Evolutionary conservation across 352 stramenopile species (phyloP).

Genomic region (Phytopythium sindhum): DNA sequence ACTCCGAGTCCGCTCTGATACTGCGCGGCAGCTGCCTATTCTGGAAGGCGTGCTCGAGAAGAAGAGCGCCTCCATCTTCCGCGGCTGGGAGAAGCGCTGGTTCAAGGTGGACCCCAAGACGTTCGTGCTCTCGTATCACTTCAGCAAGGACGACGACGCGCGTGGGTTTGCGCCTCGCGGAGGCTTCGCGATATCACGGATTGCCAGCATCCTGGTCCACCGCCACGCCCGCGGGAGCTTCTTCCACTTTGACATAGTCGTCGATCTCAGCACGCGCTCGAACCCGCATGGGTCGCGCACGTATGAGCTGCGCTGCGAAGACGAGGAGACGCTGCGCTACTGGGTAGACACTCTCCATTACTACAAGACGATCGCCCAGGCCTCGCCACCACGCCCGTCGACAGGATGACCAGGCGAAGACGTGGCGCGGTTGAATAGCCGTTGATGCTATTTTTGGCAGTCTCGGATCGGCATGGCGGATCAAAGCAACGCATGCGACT

Average conservation of each 20-base stretch:
- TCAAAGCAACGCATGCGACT: neutral
- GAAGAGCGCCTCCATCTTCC: slow-evolving; percentile 76
- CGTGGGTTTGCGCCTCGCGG: slow-evolving; percentile 63
- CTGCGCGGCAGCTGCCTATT: slow-evolving; percentile 33
- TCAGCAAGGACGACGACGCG: slow-evolving; percentile 54
- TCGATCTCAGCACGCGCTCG: slow-evolving; percentile 57
- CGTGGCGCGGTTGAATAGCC: neutral
- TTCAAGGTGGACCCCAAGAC: slow-evolving; percentile 71
- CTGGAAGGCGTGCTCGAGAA: slow-evolving; percentile 71
- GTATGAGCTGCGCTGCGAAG: slow-evolving; percentile 65
- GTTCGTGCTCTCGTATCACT: slow-evolving; percentile 66
- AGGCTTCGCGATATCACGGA: slow-evolving; percentile 50
- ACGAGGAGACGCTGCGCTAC: slow-evolving; percentile 49
- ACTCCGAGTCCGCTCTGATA: slow-evolving; percentile 30
- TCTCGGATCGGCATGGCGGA: neutral
- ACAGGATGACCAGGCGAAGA: slow-evolving; percentile 19
- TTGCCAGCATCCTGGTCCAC: slow-evolving; percentile 55
- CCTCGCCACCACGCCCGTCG: slow-evolving; percentile 30
- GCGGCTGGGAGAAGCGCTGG: slow-evolving; percentile 62
- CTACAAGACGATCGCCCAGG: slow-evolving; percentile 52
- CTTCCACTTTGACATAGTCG: slow-evolving; percentile 66
- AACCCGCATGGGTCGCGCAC: slow-evolving; percentile 58
- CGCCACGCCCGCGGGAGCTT: slow-evolving; percentile 29
- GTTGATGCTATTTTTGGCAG: neutral
- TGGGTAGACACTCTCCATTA: slow-evolving; percentile 73